Evolutionary conservation across 2,329 filamentous ascomycete genomes (phyloP), one percentile per base, ranked within the genome.

Genomic region (Phaeophleospora eucalypticola): DNA sequence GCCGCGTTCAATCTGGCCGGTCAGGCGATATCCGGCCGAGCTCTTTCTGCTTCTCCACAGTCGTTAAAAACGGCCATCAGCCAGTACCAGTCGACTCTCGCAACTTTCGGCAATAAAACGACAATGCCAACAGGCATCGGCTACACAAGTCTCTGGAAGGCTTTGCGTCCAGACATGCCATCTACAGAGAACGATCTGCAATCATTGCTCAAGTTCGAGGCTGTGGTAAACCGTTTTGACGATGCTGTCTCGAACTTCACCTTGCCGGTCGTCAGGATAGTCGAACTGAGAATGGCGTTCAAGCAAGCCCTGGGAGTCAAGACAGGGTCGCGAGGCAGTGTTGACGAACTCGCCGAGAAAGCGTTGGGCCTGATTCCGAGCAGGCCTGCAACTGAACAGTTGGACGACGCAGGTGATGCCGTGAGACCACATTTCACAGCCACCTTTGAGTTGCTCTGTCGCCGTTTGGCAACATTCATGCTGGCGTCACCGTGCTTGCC

Each of bases 161-260:
- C 73, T 1, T 79, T 94, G 60, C 80, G 86, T 43, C 87, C 89
- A 24, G 61, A 60, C 9, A 78, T 76, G 3, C 71, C 78, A 2
- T 60, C 59, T 9, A 68, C 62, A 8, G 52, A 64, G 20, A 49
- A 58, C 9, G 65, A 70, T 15, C 56, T 77, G 4, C 50, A 66
- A 16, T 58, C 64, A 2, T 55, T 74, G 16, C 56, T 75, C 10
- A 54, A 60, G 1, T 64, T 78, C 2, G 73, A 77, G 58, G 51
- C 46, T 16, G 59, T 77, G 4, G 68, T 73, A n/a, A 67, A 71
- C 41, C 63, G 65, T 35, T 72, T 78, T 42, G 75, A 78, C 54
- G 45, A 52, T 15, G 34, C 45, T 9, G 53, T 52, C 2, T 47
- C 45, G 24, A 50, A 45, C 43, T 60, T 60, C 39, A 48, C 56